Evolutionary conservation across 2,329 filamentous ascomycete genomes (phyloP), one percentile per base, ranked within the genome.

Genomic region (Penicillium aurantiogriseum): DNA sequence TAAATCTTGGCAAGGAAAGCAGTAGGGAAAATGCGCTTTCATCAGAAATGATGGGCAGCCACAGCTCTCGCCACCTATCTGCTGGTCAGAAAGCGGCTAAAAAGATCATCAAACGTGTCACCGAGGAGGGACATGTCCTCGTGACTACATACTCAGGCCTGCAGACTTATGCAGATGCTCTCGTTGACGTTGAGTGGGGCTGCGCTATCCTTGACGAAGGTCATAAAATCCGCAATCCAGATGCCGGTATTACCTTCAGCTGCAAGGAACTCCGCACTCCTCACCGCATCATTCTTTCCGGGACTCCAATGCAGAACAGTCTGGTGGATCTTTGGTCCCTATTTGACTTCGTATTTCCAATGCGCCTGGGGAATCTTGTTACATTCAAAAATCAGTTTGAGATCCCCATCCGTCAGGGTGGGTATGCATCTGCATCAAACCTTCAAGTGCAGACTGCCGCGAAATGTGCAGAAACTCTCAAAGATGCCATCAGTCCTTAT

Each of bases 241-340:
- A 97, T 67, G 92, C 94, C 0, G 88, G 90, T 7, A 94, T 99
- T 62, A 97, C 95, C 0, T 90, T 97, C 51, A 90, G 92, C 63
- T 96, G 92, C 81, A 99, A 99, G 72, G 91, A 97, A 73, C 79
- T 99, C 11, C 88, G 89, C 35, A 99, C 94, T 0, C 85, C 90
- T 0, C 94, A 97, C 67, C 86, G 95, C 23, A 83, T 97, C 61
- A 97, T 99, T 58, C 80, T 99, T 1, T 97, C 95, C 0, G 94
- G 94, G 5, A 99, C 94, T 0, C 95, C 95, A 0, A 95, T 99
- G 81, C 95, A 99, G 73, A 99, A 99, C 74, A 97, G 97, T 62
- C 77, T 99, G 27, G 88, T 89, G 0, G 95, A 99, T 72, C 80
- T 99, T 0, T 99, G 94, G 93, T 97, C 93, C 0, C 79, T 99